Evolutionary conservation across 352 stramenopile species (phyloP), one percentile per base, ranked within the genome.

Genomic region (Pythium scleroteichum): DNA sequence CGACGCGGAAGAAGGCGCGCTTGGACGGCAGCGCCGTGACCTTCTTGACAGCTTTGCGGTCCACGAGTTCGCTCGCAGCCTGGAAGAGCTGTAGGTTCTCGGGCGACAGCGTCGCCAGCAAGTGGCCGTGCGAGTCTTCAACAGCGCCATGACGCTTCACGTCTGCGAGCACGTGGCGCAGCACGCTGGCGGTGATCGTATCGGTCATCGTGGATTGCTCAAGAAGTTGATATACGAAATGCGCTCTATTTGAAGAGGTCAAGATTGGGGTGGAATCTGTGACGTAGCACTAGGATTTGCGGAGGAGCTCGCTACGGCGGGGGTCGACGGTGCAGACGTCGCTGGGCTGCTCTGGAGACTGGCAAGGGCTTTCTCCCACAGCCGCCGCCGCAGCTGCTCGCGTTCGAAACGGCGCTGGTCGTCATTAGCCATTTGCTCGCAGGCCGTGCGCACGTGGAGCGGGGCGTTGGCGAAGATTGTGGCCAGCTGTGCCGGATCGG

Each of bases 331-430:
- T 6, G 60, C 45, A 8, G 59, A 66, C 19, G 55, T 38, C 24
- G 55, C 62, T 7, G 62, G 62, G 26, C 59, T 72, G 45, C 54
- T 68, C 9, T 42, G 46, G 38, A 52, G 50, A 38, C 59, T 73
- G 5, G 59, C 55, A 55, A 75, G 77, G 8, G 79, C 73, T 39
- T 87, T 90, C 46, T 87, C 69, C 75, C 77, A 85, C 29, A 87
- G 73, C n/a, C 76, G 74, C 8, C 69, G 57, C 14, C 80, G 80
- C 23, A 90, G 64, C 29, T 80, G 72, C 46, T 87, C 78, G 40
- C 76, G 76, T 39, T 90, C 80, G 53, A 78, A 90, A 16, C 80
- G 78, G 26, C 86, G 76, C 23, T 77, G 54, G 26, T 90, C 78
- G 9, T 79, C 69, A 0, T 63, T 64, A 35, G 76, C 78, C 35